Conservation (phyloP, 225 moss, liverwort and hornwort species). For the Pseudisothecium myosuroides region DNA sequence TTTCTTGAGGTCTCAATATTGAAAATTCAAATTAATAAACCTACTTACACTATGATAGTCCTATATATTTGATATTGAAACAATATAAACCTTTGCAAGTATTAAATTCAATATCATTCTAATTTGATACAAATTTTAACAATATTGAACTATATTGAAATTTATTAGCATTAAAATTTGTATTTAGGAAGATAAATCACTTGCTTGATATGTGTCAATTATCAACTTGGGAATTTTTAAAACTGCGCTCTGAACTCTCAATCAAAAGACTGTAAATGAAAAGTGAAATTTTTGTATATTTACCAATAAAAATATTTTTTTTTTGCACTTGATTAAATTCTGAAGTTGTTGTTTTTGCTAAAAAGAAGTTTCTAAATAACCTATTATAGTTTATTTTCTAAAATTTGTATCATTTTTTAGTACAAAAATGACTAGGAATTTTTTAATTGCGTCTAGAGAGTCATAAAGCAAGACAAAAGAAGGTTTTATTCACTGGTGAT, state of each 20-base stretch:
- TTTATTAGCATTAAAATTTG: background rate
- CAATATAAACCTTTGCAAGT: background rate
- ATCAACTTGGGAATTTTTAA: background rate
- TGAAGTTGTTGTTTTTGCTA: background rate
- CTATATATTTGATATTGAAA: background rate
- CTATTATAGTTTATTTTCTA: background rate
- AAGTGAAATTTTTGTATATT: background rate
- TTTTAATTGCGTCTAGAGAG: background rate
- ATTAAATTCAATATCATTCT: background rate
- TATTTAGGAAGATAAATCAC: background rate
- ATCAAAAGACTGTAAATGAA: background rate
- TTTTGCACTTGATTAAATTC: background rate
- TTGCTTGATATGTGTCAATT: background rate
- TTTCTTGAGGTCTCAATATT: too few relatives aligned
- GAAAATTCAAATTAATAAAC: too few relatives aligned
- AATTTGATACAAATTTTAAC: background rate
- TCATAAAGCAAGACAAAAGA: background rate
- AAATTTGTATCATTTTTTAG: background rate
- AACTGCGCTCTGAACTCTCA: rapidly evolving
- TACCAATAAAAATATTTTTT: background rate
- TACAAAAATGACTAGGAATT: background rate
- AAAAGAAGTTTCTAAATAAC: background rate
- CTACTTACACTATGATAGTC: too few relatives aligned
- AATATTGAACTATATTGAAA: background rate
- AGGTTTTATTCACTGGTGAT: background rate